Evolutionary conservation across 2,329 filamentous ascomycete genomes (phyloP).

Genomic region (Pseudogymnoascus sp.): DNA sequence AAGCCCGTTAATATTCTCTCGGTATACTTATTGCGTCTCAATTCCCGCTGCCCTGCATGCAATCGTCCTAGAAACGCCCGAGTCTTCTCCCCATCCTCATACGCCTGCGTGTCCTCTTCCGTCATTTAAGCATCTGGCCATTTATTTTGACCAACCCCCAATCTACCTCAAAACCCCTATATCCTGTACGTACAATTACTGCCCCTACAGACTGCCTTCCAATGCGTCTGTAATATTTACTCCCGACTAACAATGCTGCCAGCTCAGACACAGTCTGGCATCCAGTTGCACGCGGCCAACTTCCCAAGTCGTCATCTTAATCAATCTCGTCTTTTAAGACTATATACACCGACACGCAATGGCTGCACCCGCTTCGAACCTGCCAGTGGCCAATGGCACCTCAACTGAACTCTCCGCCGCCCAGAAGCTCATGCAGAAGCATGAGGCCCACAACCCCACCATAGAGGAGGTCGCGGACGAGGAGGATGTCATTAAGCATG

Average conservation of each 20-base stretch:
- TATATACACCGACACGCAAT: slow-evolving; percentile 14
- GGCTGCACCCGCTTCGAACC: slow-evolving; percentile 19
- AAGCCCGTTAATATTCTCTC: slow-evolving; percentile 2
- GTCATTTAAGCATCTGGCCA: slow-evolving; percentile 5
- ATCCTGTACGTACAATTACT: neutral
- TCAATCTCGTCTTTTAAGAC: neutral
- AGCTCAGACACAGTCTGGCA: neutral
- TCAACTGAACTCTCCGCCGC: slow-evolving; percentile 19
- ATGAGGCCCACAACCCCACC: slow-evolving; percentile 50
- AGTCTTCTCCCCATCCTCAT: slow-evolving; percentile 1
- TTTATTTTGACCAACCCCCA: neutral
- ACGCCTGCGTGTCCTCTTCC: slow-evolving; percentile 6
- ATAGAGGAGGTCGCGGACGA: slow-evolving; percentile 79
- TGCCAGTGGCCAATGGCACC: slow-evolving; percentile 16
- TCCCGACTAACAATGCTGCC: neutral
- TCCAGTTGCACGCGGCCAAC: neutral
- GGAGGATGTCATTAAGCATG: slow-evolving; percentile 60
- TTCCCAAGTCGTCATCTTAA: neutral
- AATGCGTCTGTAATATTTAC: neutral
- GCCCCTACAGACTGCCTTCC: neutral
- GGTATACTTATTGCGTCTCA: slow-evolving; percentile 3
- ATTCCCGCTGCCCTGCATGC: slow-evolving; percentile 7
- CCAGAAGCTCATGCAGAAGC: slow-evolving; percentile 57
- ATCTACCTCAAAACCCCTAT: slow-evolving; percentile 5
- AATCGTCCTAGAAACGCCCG: slow-evolving; percentile 6